Evolutionary conservation across 1,139 yeast species (phyloP), one percentile per base, ranked within the genome.

Genomic region (Yamadazyma mexicana): DNA sequence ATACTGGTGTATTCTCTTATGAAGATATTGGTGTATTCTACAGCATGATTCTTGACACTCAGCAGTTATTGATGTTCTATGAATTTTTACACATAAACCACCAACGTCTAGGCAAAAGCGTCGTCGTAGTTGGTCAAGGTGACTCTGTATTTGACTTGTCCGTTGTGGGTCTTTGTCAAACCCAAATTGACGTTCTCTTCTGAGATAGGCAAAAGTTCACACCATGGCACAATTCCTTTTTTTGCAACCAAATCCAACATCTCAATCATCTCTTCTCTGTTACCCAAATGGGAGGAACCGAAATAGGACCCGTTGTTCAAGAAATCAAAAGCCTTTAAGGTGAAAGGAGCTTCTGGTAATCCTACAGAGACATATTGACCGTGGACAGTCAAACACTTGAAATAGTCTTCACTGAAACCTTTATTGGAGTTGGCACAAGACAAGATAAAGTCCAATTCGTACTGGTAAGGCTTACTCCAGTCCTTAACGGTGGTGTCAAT

Each of bases 351-450:
- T 29, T 66, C 63, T 25, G 78, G 77, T 44, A 78, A 61, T 32
- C 83, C 83, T 38, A 77, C 84, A 31, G 78, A 66, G 35, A 77
- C 66, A 53, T 77, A 73, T 38, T 63, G 62, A 42, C 77, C 77
- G 54, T 73, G 75, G 16, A 70, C 62, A 32, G 51, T 62, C 48
- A 72, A 56, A 25, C 59, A 54, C 8, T 49, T 42, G 45, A 71
- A 49, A 51, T 64, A 61, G 22, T 50, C 53, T 34, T 54, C 53
- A 38, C 70, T 47, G 43, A 63, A 59, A 10, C 63, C 69, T 22
- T 64, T 59, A 24, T 69, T 62, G 22, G 73, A 62, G 26, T 66
- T 61, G 20, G 73, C 76, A 45, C 78, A 69, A 52, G 69, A 65
- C 48, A 76, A 58, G 35, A 76, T 62, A 33, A 75, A 55, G 50